Percentiles rank a stretch among this genome's conserved stretches.
phyloP scores from a whole-genome alignment of 2,329 filamentous ascomycete species.

The Aureobasidium sp. region DNA sequence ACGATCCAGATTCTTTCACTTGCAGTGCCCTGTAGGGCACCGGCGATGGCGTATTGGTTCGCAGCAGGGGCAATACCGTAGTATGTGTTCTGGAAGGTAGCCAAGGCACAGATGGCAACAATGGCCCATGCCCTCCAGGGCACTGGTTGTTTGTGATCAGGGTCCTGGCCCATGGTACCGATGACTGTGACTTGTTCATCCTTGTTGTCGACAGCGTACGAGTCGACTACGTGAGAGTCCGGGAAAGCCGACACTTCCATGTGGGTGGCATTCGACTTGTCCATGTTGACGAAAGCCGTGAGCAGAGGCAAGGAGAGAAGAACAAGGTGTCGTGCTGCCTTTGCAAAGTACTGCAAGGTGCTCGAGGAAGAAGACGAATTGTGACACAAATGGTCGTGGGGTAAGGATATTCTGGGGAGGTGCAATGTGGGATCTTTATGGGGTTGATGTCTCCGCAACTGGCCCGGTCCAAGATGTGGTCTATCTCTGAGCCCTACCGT shows the following conservation, averaged over 20 bases:
- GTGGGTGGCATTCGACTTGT: neutral
- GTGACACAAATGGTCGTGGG: neutral
- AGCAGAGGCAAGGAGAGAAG: neutral
- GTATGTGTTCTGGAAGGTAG: conserved; percentile 3
- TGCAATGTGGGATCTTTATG: neutral
- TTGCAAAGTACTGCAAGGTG: neutral
- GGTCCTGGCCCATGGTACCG: conserved; percentile 11
- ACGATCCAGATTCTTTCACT: conserved; percentile 12
- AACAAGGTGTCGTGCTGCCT: neutral
- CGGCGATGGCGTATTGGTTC: conserved; percentile 11
- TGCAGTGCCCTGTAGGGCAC: neutral
- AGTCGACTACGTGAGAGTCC: conserved; percentile 2
- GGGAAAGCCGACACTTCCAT: neutral
- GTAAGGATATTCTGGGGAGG: neutral
- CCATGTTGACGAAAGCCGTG: neutral
- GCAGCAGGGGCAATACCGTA: conserved; percentile 7
- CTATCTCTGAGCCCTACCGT: neutral
- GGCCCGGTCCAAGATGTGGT: neutral
- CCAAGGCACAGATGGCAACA: conserved; percentile 1
- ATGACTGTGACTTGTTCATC: conserved; percentile 12
- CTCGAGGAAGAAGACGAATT: neutral
- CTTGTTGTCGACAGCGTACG: neutral
- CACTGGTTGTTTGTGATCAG: neutral
- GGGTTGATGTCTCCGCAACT: neutral
- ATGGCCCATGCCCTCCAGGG: conserved; percentile 7